phyloP scores from a whole-genome alignment of 257 asterid genomes.

The Gentiana dahurica region DNA sequence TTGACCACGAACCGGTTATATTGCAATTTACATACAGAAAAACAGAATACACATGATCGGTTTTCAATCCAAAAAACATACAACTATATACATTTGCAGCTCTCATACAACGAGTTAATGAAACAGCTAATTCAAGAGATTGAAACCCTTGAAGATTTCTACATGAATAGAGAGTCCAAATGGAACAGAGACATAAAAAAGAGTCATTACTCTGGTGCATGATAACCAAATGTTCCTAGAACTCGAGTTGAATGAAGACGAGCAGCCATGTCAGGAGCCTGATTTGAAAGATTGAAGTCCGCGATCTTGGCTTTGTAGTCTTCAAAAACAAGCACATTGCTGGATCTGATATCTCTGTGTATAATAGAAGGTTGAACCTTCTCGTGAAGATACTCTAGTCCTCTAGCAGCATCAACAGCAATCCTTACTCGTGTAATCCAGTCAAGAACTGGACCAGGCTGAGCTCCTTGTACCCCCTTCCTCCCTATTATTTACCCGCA shows the following conservation, averaged over 20 bases:
- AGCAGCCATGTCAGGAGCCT: slow-evolving; percentile 99
- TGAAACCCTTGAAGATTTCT: background rate
- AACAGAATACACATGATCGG: background rate
- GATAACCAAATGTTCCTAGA: slow-evolving; percentile 97
- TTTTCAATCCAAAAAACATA: background rate
- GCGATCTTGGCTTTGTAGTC: slow-evolving; percentile 90
- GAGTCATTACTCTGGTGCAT: slow-evolving; percentile 88
- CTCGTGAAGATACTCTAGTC: slow-evolving; percentile 95
- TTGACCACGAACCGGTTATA: background rate
- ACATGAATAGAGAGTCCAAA: background rate
- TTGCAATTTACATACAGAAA: background rate
- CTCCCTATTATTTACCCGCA: slow-evolving; percentile 44
- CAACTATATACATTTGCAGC: background rate
- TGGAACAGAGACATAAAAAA: slow-evolving; percentile 7
- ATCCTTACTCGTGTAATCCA: slow-evolving; percentile 94
- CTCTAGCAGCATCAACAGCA: slow-evolving; percentile 97
- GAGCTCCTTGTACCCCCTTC: slow-evolving; percentile 98
- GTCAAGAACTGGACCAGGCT: slow-evolving; percentile 97
- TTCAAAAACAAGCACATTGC: slow-evolving; percentile 92
- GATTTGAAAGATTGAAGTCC: slow-evolving; percentile 91
- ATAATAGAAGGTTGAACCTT: slow-evolving; percentile 68
- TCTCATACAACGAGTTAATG: background rate
- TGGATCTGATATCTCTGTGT: slow-evolving; percentile 95
- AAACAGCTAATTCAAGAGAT: background rate
- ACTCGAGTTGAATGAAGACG: slow-evolving; percentile 98